Evolutionary conservation across 1,284 basidiomycete species (phyloP), one percentile per base, ranked within the genome.

Genomic region (Sanghuangporus baumii): DNA sequence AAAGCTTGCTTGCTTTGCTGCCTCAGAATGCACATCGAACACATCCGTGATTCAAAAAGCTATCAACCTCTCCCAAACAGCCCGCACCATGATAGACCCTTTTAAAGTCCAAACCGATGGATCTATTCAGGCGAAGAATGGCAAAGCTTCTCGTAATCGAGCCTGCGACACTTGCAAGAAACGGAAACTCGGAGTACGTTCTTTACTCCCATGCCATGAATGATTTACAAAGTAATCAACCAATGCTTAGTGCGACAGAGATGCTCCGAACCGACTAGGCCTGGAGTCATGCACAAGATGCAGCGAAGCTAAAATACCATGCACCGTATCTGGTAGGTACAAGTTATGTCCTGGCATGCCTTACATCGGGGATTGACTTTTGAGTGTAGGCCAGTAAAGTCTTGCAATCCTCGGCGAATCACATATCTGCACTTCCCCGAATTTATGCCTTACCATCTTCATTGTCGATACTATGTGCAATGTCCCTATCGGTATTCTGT

Each of bases 161-260:
- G 61, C 61, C 37, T 62, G 61, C 31, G 20, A 31, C 3, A 1
- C 20, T 12, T 62, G 61, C 48, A 62, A 54, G 38, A 56, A 51
- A 11, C 59, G 54, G 51, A 62, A 62, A n/a, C 16, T 58, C 14
- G 43, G 34, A 20, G 61, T 62, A 54, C 5, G 61, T 46, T 16
- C 16, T 12, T 23, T 31, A 1, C n/a, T 52, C 9, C 31, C n/a
- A 5, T 55, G 23, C 38, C 7, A 9, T 36, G 6, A 16, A 14
- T 16, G 34, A 48, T 12, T 31, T n/a, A 9, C 12, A 14, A 55
- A n/a, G 5, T 43, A 31, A n/a, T 23, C 18, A 2, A 46, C 6
- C 50, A 43, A 1, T 56, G 6, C n/a, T 9, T 50, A 62, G 60
- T 57, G 55, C 12, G 55, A 57, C 16, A 62, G 34, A 36, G 54